Evolutionary conservation across 495 filamentous ascomycete species (phyloP), one percentile per base, ranked within the genome.

Genomic region (Rostrohypoxylon terebratum): DNA sequence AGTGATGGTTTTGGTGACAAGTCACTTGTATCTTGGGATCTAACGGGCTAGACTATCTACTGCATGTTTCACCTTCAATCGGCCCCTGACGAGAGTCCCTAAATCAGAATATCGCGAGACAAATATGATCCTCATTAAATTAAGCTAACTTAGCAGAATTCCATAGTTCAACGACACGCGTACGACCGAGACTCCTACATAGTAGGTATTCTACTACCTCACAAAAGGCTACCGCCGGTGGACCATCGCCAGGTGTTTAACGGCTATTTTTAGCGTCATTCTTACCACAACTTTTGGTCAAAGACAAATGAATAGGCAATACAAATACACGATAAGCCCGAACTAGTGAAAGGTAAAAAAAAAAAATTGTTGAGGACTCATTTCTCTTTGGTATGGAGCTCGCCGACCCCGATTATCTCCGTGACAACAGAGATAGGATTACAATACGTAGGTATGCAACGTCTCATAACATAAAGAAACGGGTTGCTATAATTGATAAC

Each of bases 51-150:
- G 21, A 62, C 40, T 69, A 73, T 69, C 33, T 64, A 23, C 64
- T 73, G 70, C 34, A 58, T 68, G 70, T 73, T 48, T 73, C 55
- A 67, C 20, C 8, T 21, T 63, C 42, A 42, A 57, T 55, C 61
- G 14, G 63, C 59, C 8, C 63, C 48, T n/a, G n/a, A n/a, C n/a
- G n/a, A n/a, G n/a, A n/a, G 28, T 28, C 28, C 40, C 31, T 20
- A 42, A 55, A 59, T 2, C 25, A 23, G 47, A 18, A 45, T 20
- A 42, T 23, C 31, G 16, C 42, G 40, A 23, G 58, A 58, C 50
- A 59, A 59, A 7, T 13, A 50, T 40, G 44, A 14, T 13, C 40
- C 38, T 48, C 13, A 28, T 48, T 25, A 54, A 58, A 58, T 45
- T 58, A 23, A 42, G 51, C 51, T 55, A 28, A 18, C 51, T 55